phyloP scores from a whole-genome alignment of 106 monocot species.

The Amphibolis antarctica region DNA sequence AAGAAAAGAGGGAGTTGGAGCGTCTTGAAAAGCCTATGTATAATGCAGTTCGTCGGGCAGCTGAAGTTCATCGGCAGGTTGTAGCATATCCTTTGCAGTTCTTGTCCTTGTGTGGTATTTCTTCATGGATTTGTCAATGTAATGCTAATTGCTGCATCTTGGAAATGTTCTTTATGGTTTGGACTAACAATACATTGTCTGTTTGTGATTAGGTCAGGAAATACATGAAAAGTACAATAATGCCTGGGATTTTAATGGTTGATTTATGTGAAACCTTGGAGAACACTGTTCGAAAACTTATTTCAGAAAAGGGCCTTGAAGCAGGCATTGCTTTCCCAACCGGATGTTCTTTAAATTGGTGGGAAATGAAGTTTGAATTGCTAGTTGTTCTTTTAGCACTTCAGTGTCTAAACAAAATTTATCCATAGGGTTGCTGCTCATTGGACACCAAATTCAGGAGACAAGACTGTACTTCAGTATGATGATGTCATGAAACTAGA shows the following conservation, averaged over 20 bases:
- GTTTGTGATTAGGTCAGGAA: slow-evolving; percentile 65
- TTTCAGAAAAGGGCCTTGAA: slow-evolving; percentile 90
- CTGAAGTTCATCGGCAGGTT: slow-evolving; percentile 93
- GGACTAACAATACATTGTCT: not conserved
- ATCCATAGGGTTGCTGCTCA: slow-evolving; percentile 92
- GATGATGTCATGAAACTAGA: slow-evolving; percentile 99
- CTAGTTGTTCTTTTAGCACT: not conserved
- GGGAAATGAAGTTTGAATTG: not conserved
- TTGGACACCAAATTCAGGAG: slow-evolving; percentile 98
- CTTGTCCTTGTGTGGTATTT: not conserved
- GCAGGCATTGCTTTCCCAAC: slow-evolving; percentile 99
- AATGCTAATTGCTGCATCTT: not conserved
- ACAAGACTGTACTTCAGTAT: slow-evolving; percentile 98
- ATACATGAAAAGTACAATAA: slow-evolving; percentile 68
- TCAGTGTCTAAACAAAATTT: not conserved
- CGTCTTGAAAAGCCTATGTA: slow-evolving; percentile 86
- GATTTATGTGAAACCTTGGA: slow-evolving; percentile 97
- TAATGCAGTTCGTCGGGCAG: slow-evolving; percentile 80
- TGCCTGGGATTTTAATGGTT: slow-evolving; percentile 90
- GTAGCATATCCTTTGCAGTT: not conserved
- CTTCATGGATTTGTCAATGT: not conserved
- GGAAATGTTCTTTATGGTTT: not conserved
- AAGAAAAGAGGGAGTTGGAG: slow-evolving; percentile 92
- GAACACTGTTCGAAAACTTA: slow-evolving; percentile 77
- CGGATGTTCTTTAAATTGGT: slow-evolving; percentile 98